phyloP scores from a whole-genome alignment of 495 filamentous ascomycete genomes.

The Aspergillus haitiensis region DNA sequence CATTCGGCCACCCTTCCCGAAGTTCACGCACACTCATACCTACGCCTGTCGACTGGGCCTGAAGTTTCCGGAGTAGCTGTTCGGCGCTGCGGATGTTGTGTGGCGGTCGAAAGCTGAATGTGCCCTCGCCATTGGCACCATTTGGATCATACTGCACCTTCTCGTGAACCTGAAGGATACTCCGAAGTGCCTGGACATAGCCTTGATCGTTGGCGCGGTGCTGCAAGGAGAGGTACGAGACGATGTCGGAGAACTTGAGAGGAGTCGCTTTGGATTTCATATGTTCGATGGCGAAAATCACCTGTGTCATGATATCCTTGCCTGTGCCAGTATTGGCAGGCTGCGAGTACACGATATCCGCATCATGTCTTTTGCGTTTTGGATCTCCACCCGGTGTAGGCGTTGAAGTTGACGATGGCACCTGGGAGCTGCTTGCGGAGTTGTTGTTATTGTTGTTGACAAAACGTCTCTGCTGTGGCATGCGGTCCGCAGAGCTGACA shows the following conservation, averaged over 20 bases:
- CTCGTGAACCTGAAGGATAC: slow-evolving; percentile 54
- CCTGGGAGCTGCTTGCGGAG: slow-evolving; percentile 42
- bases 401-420: slow-evolving; percentile 42
- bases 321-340: slow-evolving; percentile 75
- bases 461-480: slow-evolving; percentile 47
- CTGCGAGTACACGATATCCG: slow-evolving; percentile 70
- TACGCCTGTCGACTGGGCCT: slow-evolving; percentile 74
- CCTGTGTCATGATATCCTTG: slow-evolving; percentile 76
- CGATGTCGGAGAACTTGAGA: slow-evolving; percentile 69
- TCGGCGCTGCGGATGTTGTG: slow-evolving; percentile 74
- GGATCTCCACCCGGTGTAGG: slow-evolving; percentile 42
- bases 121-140: slow-evolving; percentile 59
- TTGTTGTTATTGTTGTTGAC: slow-evolving; percentile 30
- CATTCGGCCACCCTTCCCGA: slow-evolving; percentile 91
- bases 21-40: slow-evolving; percentile 83
- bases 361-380: slow-evolving; percentile 61
- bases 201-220: slow-evolving; percentile 48
- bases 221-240: slow-evolving; percentile 71
- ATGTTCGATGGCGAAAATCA: slow-evolving; percentile 78
- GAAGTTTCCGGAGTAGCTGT: slow-evolving; percentile 75
- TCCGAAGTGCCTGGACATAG: slow-evolving; percentile 46
- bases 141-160: slow-evolving; percentile 70
- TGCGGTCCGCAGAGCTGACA: slow-evolving; percentile 42
- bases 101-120: slow-evolving; percentile 73
- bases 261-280: slow-evolving; percentile 75